Evolutionary conservation across 352 stramenopile species (phyloP).

Genomic region (Phytophthora nicotianae): DNA sequence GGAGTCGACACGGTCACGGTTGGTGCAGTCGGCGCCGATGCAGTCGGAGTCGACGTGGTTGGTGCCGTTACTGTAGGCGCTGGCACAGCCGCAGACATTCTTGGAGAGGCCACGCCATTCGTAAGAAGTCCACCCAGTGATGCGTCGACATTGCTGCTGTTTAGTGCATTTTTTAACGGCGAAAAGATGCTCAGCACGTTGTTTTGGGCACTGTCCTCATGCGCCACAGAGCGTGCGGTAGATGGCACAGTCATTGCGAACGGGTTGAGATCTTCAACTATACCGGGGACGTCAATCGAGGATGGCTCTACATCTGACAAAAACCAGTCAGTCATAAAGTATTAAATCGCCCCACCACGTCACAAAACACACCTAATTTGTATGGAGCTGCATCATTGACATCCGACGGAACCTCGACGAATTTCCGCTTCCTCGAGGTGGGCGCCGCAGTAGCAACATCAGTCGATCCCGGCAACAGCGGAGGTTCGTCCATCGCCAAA

Average conservation of each 20-base stretch:
- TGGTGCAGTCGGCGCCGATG: conserved; percentile 7
- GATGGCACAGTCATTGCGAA: conserved; percentile 45
- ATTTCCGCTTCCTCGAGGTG: conserved; percentile 76
- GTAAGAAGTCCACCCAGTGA: conserved; percentile 34
- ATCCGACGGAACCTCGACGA: conserved; percentile 70
- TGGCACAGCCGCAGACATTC: neutral
- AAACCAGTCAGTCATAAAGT: conserved; percentile 4
- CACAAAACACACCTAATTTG: conserved; percentile 35
- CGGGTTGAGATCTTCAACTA: conserved; percentile 33
- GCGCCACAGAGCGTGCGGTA: conserved; percentile 15
- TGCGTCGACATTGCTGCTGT: conserved; percentile 23
- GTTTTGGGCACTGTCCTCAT: conserved; percentile 37
- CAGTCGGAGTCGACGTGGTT: conserved; percentile 6
- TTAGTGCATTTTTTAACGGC: conserved; percentile 30
- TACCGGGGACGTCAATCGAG: conserved; percentile 56
- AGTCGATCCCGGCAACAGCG: conserved; percentile 64
- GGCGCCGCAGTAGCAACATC: conserved; percentile 42
- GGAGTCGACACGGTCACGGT: conserved; percentile 15
- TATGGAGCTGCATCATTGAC: conserved; percentile 19
- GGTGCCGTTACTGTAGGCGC: conserved; percentile 7
- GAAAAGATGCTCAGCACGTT: conserved; percentile 87
- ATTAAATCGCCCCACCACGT: neutral
- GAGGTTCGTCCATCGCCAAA: conserved; percentile 84
- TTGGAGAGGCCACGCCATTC: conserved; percentile 22
- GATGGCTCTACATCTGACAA: conserved; percentile 36